Evolutionary conservation across 2,329 filamentous ascomycete genomes (phyloP), one percentile per base, ranked within the genome.

Genomic region (Fusarium sp.): DNA sequence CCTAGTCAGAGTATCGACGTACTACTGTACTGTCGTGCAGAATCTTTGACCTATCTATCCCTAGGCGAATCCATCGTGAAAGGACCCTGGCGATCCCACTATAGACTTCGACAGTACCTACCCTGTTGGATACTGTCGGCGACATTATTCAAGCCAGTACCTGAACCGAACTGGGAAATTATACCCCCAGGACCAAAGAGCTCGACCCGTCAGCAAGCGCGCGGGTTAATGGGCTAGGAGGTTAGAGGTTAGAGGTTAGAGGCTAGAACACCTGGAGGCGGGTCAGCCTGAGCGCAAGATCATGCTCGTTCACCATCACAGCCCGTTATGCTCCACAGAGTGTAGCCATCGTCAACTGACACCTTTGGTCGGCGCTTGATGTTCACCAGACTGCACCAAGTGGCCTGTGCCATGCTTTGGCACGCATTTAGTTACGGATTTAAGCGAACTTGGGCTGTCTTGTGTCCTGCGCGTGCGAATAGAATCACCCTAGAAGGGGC

Each of bases 61-160:
- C 46, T 48, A 66, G 52, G 24, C 38, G 59, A 62, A 56, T 53
- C 63, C 53, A 62, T 69, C 65, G 62, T 46, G 36, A 46, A 46
- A 67, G 40, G 71, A 73, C 71, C 71, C 71, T 73, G 71, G 64
- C 64, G 66, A 74, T 73, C 71, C 43, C 58, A 26, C 32, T 36
- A 51, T 46, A 45, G 54, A 52, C 21, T 21, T 56, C 57, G 49
- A 54, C 64, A 65, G 44, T 56, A 57, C 51, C 42, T n/a, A n/a
- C n/a, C n/a, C n/a, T n/a, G n/a, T n/a, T n/a, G n/a, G n/a, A n/a
- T n/a, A n/a, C 53, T 62, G 56, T 53, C 65, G 65, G 61, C 14
- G 43, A 47, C 64, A 63, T 36, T 17, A 9, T 36, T 52, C 54
- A 65, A 62, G 40, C 45, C 48, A 63, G 50, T 23, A 62, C 51